These are phyloP conservation scores for Plantago elongata DNA, from an alignment of 257 asterid species.

Conservation along the genomic window DNA sequence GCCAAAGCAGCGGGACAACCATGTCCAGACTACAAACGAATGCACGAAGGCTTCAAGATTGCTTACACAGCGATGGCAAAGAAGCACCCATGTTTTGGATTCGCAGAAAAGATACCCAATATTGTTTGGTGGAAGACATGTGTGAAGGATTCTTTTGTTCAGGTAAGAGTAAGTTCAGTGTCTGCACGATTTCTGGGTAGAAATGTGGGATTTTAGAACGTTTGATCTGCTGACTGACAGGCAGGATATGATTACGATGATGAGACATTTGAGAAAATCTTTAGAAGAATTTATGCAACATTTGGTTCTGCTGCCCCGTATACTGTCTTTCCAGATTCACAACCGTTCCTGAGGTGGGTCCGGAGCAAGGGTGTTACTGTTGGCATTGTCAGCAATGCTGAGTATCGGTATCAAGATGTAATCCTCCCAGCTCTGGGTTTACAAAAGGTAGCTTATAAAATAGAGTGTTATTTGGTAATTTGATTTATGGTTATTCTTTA, in stretches of 20 bases:
- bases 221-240: slow-evolving; percentile 35
- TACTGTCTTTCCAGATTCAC: slow-evolving; percentile 66
- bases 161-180: slow-evolving; percentile 37
- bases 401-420: slow-evolving; percentile 83
- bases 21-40: slow-evolving; percentile 87
- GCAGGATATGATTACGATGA: slow-evolving; percentile 96
- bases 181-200: too few relatives aligned
- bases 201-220: slow-evolving; percentile 1
- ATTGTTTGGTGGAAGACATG: slow-evolving; percentile 94
- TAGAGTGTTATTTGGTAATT: not conserved
- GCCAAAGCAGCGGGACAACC: slow-evolving; percentile 90
- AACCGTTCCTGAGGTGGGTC: slow-evolving; percentile 83
- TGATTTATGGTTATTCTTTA: not conserved
- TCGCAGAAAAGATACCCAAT: slow-evolving; percentile 82
- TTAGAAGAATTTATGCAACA: slow-evolving; percentile 77
- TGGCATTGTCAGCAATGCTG: slow-evolving; percentile 90
- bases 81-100: slow-evolving; percentile 95
- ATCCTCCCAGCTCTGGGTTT: slow-evolving; percentile 92
- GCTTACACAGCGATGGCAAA: slow-evolving; percentile 86
- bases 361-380: slow-evolving; percentile 58
- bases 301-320: slow-evolving; percentile 97
- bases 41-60: slow-evolving; percentile 86
- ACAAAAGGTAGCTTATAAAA: slow-evolving; percentile 45
- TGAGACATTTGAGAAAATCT: slow-evolving; percentile 84
- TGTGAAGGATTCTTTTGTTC: slow-evolving; percentile 79